Evolutionary conservation across 2,329 filamentous ascomycete genomes (phyloP).

Genomic region (Pestalotiopsis sp.): DNA sequence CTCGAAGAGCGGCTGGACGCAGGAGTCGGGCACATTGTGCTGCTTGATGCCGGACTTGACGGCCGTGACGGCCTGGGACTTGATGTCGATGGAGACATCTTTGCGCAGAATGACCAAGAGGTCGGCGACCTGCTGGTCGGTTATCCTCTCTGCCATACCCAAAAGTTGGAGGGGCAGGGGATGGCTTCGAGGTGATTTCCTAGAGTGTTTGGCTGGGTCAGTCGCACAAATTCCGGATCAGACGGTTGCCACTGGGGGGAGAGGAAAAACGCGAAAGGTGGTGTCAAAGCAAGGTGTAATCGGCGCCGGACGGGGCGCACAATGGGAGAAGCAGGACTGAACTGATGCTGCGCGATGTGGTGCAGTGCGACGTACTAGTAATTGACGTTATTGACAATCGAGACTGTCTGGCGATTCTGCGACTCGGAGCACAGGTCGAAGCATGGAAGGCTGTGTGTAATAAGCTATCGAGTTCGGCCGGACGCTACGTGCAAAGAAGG

Average conservation of each 20-base stretch:
- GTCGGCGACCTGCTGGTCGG: conserved; percentile 60
- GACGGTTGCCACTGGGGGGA: conserved; percentile 17
- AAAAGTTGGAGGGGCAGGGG: neutral
- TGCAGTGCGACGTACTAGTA: neutral
- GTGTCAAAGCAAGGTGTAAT: neutral
- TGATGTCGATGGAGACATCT: conserved; percentile 69
- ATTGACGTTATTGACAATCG: conserved; percentile 7
- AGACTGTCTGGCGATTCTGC: conserved; percentile 1
- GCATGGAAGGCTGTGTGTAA: conserved; percentile 1
- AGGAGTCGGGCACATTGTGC: conserved; percentile 79
- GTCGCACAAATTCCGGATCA: conserved; percentile 19
- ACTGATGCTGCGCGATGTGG: neutral
- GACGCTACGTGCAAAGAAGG: neutral
- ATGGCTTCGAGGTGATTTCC: neutral
- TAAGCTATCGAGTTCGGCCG: neutral
- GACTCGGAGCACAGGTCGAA: neutral
- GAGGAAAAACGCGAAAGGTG: conserved; percentile 18
- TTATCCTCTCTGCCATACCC: conserved; percentile 59
- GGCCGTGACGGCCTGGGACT: conserved; percentile 70
- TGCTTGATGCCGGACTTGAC: conserved; percentile 92
- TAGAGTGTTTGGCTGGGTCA: neutral
- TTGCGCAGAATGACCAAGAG: conserved; percentile 56
- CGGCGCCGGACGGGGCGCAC: neutral
- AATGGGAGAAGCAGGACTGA: neutral
- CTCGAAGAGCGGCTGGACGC: conserved; percentile 77